Evolutionary conservation across 306 rosid genomes (phyloP), one percentile per base, ranked within the genome.

Genomic region (Begonia peltatifolia): DNA sequence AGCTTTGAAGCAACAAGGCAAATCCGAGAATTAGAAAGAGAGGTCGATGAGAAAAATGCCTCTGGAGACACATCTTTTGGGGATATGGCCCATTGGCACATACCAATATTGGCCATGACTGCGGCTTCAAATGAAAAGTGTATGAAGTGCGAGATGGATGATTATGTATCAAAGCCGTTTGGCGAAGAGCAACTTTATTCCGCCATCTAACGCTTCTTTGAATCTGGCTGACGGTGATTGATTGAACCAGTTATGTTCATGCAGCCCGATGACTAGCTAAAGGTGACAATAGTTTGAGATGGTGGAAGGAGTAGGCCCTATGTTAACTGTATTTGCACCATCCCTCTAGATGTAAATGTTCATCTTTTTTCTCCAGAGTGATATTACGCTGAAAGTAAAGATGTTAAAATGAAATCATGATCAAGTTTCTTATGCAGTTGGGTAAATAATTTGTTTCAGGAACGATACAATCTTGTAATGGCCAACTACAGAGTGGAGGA

Each of bases 121-220:
- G 99, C 99, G 59, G 75, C 76, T 62, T 72, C 93, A 63, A 73
- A 67, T 63, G 95, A 90, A 64, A 76, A 82, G 66, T 80, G 97
- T 64, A 67, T 64, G 66, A 72, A 75, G 63, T 85, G 97, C 47
- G 97, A 94, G 74, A 85, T 90, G 99, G 94, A 90, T 67, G 95
- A 62, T 66, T 83, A 74, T 10, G 94, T 90, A 59, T 74, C 93
- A 4, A 90, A 90, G 67, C 99, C 99, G 60, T 90, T 90, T 14
- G 99, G 81, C 64, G 94, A 79, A 69, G 88, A 77, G 56, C 86
- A 90, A 59, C 87, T 90, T 64, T 76, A 76, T 59, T 67, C 67
- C 50, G 84, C 94, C 22, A 66, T 90, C 59, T 67, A 81, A 20
- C 68, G 60, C 0, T 64, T 77, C 69, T 86, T 81, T 14, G 63